Conservation (phyloP, 1,284 basidiomycete genomes). For the Coniferiporia sulphurascens region DNA sequence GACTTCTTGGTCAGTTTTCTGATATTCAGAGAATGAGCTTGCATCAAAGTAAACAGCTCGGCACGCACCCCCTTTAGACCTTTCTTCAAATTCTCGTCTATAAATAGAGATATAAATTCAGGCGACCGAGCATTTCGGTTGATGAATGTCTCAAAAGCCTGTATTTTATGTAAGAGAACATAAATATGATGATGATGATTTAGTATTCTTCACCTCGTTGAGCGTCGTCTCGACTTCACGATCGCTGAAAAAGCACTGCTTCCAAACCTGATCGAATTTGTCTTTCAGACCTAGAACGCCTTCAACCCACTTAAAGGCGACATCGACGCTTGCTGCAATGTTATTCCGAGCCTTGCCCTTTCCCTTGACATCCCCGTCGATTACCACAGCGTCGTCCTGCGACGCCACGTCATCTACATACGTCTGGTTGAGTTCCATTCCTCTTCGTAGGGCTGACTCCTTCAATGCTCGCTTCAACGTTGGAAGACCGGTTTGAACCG, state of each 20-base stretch:
- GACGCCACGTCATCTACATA: conserved; percentile 34
- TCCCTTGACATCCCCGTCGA: conserved; percentile 44
- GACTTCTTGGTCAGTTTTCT: conserved; percentile 95
- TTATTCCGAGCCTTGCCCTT: conserved; percentile 54
- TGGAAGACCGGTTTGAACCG: conserved; percentile 66
- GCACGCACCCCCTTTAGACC: conserved; percentile 86
- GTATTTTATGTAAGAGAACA: neutral
- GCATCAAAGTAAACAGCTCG: neutral
- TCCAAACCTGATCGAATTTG: conserved; percentile 80
- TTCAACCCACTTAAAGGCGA: conserved; percentile 92
- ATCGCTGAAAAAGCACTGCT: conserved; percentile 67
- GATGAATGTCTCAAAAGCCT: conserved; percentile 94
- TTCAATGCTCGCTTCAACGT: conserved; percentile 69
- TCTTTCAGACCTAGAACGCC: conserved; percentile 90
- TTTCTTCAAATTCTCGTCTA: conserved; percentile 95
- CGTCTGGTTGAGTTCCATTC: conserved; percentile 73
- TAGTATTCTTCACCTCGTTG: conserved; percentile 63
- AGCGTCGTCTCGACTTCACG: conserved; percentile 79
- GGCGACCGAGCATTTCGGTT: conserved; percentile 86
- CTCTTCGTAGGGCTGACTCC: conserved; percentile 71
- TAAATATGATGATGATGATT: neutral
- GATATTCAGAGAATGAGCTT: conserved; percentile 14
- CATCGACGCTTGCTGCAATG: conserved; percentile 40
- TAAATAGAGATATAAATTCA: conserved; percentile 95
- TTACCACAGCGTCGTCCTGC: conserved; percentile 34